A percentile compares a stretch with the other conserved stretches of the same genome.
Conservation (phyloP, 2,329 filamentous ascomycete species). For the Exserohilum turcica region DNA sequence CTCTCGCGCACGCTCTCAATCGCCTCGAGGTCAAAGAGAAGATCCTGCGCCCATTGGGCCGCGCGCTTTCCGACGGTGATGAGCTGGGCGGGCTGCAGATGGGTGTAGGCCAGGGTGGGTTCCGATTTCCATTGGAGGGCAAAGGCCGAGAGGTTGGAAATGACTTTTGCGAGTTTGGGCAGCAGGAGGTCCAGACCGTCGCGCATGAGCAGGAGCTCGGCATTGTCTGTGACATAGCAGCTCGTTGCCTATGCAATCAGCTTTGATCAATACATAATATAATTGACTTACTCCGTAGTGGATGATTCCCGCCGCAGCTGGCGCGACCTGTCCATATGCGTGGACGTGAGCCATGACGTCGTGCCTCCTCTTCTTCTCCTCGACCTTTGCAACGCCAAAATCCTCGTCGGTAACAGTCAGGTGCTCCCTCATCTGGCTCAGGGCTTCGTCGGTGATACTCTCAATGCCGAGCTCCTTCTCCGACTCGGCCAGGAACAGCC, state of each 20-base stretch:
- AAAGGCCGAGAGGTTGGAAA: constrained; percentile 74
- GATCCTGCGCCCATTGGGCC: constrained; percentile 75
- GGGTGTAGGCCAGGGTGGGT: constrained; percentile 77
- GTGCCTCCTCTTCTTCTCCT: constrained; percentile 64
- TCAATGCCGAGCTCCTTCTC: constrained; percentile 80
- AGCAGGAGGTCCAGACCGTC: constrained; percentile 77
- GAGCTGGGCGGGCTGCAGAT: constrained; percentile 68
- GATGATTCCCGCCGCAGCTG: constrained; percentile 80
- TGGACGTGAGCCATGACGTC: constrained; percentile 72
- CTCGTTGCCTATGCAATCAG: constrained; percentile 57
- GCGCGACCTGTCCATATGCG: constrained; percentile 73
- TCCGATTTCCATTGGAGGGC: constrained; percentile 73
- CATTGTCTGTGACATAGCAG: constrained; percentile 37
- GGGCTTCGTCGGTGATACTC: constrained; percentile 67
- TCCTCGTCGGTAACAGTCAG: constrained; percentile 55
- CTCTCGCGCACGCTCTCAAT: constrained; percentile 71
- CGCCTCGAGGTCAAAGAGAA: constrained; percentile 75
- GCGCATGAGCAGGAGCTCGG: constrained; percentile 67
- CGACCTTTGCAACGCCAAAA: constrained; percentile 54
- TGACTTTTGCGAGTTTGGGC: constrained; percentile 77
- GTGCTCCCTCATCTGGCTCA: constrained; percentile 54
- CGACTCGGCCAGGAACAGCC: constrained; percentile 81
- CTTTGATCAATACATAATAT: constrained; percentile 49
- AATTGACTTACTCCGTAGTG: constrained; percentile 65
- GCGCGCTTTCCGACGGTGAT: constrained; percentile 72